These are phyloP conservation scores for Strobilomyces confusus DNA, from an alignment of 768 basidiomycete genomes.

Conservation along the genomic window DNA sequence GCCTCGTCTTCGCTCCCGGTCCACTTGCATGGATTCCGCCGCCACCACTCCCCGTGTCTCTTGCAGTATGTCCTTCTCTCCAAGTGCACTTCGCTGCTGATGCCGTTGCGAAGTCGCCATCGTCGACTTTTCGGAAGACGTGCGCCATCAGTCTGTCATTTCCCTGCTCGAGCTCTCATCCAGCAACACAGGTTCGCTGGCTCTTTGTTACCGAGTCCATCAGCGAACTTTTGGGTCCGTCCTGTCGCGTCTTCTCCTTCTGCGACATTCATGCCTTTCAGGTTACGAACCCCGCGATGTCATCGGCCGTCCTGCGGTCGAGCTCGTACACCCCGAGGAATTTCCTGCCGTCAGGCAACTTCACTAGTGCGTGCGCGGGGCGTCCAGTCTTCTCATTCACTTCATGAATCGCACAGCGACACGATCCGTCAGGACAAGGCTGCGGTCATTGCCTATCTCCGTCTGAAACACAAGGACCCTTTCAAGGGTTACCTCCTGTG, in stretches of 20 bases:
- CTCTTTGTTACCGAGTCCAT: slow-evolving; percentile 65
- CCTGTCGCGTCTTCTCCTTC: not conserved
- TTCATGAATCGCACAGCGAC: slow-evolving; percentile 40
- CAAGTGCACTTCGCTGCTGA: slow-evolving; percentile 7
- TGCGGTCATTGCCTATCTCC: slow-evolving; percentile 72
- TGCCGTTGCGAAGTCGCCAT: slow-evolving; percentile 54
- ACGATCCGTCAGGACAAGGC: slow-evolving; percentile 79
- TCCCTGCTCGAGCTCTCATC: not conserved
- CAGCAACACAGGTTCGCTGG: slow-evolving; percentile 53
- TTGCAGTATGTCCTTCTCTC: slow-evolving; percentile 56
- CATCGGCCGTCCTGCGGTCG: slow-evolving; percentile 61
- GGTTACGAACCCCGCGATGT: slow-evolving; percentile 75
- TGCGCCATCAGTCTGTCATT: slow-evolving; percentile 24
- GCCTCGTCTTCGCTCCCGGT: not conserved
- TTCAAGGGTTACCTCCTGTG: slow-evolving; percentile 74
- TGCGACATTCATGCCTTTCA: slow-evolving; percentile 22
- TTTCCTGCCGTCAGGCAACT: slow-evolving; percentile 59
- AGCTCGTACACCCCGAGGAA: slow-evolving; percentile 81
- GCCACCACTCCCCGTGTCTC: slow-evolving; percentile 57
- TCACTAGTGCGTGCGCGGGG: slow-evolving; percentile 51
- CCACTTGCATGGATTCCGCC: slow-evolving; percentile 42
- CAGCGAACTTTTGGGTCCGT: slow-evolving; percentile 56
- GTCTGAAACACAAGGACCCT: slow-evolving; percentile 76
- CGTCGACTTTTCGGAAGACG: slow-evolving; percentile 76
- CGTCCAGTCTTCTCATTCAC: not conserved